phyloP scores from a whole-genome alignment of 495 filamentous ascomycete species.

The Durotheca rogersii region DNA sequence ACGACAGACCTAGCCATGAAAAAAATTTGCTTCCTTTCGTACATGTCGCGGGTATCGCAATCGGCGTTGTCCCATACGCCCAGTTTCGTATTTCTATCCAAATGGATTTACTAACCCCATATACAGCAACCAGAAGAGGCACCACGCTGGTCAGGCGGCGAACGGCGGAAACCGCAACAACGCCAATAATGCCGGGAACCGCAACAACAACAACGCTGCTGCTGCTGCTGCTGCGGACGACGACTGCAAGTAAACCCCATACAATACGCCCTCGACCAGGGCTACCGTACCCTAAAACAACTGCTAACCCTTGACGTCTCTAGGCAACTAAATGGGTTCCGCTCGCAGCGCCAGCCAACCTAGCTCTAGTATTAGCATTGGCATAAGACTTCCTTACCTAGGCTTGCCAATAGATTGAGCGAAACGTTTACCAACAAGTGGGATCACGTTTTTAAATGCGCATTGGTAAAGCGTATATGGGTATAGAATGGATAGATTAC shows the following conservation, averaged over 20 bases:
- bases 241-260: constrained; percentile 15
- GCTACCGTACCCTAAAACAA: not conserved
- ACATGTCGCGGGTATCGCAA: too few relatives aligned
- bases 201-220: not conserved
- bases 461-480: constrained; percentile 17
- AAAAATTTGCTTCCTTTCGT: too few relatives aligned
- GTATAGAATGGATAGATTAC: constrained; percentile 23
- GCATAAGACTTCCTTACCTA: not conserved
- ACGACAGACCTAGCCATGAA: not conserved
- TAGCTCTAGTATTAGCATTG: too few relatives aligned
- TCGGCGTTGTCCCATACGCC: too few relatives aligned
- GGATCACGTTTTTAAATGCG: too few relatives aligned
- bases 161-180: constrained; percentile 13
- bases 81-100: too few relatives aligned
- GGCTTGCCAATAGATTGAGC: not conserved
- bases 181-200: constrained; percentile 1
- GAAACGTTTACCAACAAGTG: not conserved
- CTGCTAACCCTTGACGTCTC: not conserved
- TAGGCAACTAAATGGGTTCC: constrained; percentile 13
- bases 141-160: constrained; percentile 26
- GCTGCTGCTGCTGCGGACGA: not conserved
- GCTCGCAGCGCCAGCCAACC: not conserved
- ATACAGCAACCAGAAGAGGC: constrained; percentile 28
- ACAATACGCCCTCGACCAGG: not conserved
- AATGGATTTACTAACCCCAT: constrained; percentile 9